Base-by-base conservation (phyloP, 345 rosid species). In the Conringia planisiliqua region DNA sequence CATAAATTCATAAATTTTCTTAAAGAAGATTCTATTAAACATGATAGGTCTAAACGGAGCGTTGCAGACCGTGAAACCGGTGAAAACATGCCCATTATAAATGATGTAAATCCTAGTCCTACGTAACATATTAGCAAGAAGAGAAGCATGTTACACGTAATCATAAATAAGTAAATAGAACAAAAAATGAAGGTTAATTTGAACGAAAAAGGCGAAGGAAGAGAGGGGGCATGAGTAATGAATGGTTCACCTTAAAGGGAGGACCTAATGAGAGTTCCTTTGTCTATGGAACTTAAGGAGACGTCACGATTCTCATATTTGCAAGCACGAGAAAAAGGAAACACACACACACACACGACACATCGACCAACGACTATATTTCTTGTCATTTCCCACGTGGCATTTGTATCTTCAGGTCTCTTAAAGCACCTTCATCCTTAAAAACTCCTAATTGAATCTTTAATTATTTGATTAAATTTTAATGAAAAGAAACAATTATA, bases 291-390 rank as follows among this genome's bases (percentile, higher is more conserved):
- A 83, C 79, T 83, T 68, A 80, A 59, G 80, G 80, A 77, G 54
- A 64, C 75, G 80, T 77, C 80, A 46, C 76, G 64, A 44, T 64
- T 76, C 70, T 69, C 70, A 75, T 55, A 51, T 65, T 84, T 82
- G 79, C 78, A 84, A 83, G 77, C 90, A 84, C 89, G 78, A 81
- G 85, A 55, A 48, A 76, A 69, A 68, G 74, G 40, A 62, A 36
- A 63, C 79, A 17, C 69, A 68, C 64, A 62, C 76, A 72, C 36
- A 50, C 74, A 69, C 56, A 54, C 52, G 74, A 68, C 79, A 76
- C 79, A 55, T 35, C 57, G 58, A 69, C 79, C 79, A 69, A 76
- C 32, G 70, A 69, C 70, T 76, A 69, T 16, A 61, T 52, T 75
- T 68, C 46, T 63, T 73, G 70, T 62, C 54, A 74, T 67, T 47